These are phyloP conservation scores for Asterochloris erici DNA, from an alignment of 139 green algal species.

Conservation along the genomic window DNA sequence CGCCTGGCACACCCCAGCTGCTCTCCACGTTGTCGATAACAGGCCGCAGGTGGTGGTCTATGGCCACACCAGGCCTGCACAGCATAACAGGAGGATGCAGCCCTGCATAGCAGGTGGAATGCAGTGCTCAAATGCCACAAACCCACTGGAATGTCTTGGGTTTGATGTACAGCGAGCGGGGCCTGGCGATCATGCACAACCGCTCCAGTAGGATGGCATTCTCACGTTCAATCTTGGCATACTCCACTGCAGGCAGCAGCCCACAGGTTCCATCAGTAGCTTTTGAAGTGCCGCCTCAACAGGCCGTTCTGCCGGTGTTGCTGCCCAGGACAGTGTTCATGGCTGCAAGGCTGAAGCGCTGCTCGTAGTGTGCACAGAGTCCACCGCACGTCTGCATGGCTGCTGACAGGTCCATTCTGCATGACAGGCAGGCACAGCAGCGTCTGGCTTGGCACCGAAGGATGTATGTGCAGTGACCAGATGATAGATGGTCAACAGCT, in stretches of 20 bases:
- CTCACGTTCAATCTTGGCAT: constrained; percentile 20
- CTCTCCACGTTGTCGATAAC: constrained; percentile 21
- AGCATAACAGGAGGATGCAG: not conserved
- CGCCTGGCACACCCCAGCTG: not conserved
- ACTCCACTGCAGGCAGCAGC: constrained; percentile 9
- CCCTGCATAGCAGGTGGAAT: not conserved
- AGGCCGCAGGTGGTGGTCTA: constrained; percentile 16
- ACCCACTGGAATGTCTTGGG: constrained; percentile 14
- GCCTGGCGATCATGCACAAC: constrained; percentile 15
- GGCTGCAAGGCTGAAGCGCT: too few relatives aligned
- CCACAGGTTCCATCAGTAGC: not conserved
- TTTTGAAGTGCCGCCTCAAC: not conserved
- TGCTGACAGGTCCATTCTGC: too few relatives aligned
- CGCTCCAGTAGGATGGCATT: constrained; percentile 16
- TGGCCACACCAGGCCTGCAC: constrained; percentile 15
- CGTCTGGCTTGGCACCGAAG: not conserved
- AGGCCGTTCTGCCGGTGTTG: not conserved
- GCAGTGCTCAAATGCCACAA: not conserved
- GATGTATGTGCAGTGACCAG: too few relatives aligned
- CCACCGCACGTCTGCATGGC: too few relatives aligned
- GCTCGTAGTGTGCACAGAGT: too few relatives aligned
- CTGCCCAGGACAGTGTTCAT: too few relatives aligned
- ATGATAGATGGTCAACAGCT: too few relatives aligned
- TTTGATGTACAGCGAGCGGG: constrained; percentile 4
- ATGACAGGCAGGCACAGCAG: too few relatives aligned